Conservation (phyloP, 208 protist genomes). For the Leishmania braziliensis region DNA sequence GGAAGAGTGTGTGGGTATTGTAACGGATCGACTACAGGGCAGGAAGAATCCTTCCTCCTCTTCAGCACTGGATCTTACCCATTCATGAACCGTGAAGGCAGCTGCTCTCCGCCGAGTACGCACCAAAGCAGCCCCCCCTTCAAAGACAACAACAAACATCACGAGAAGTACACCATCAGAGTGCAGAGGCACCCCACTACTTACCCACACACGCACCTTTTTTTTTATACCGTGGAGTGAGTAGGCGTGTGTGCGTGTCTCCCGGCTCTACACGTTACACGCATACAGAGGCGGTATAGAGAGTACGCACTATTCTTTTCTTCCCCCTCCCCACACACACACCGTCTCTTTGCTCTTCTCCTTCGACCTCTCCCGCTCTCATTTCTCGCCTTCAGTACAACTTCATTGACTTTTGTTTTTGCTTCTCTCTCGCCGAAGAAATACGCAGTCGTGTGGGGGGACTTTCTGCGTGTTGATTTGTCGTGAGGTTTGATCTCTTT, state of each 20-base stretch:
- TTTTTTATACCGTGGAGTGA: slow-evolving; percentile 3
- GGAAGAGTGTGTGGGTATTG: not conserved
- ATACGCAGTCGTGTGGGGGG: not conserved
- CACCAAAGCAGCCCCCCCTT: not conserved
- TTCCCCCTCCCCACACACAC: not conserved
- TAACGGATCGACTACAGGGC: not conserved
- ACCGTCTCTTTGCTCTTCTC: not conserved
- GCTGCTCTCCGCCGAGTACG: not conserved
- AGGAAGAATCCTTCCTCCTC: not conserved
- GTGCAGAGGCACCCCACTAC: not conserved
- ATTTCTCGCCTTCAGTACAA: not conserved
- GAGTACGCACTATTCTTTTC: not conserved
- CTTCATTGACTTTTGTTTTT: not conserved
- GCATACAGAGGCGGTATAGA: not conserved
- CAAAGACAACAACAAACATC: not conserved
- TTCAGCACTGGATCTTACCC: not conserved
- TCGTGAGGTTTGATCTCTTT: not conserved
- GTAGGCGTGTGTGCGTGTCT: not conserved
- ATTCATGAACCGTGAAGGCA: not conserved
- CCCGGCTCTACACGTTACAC: not conserved
- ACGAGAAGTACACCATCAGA: not conserved
- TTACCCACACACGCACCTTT: slow-evolving; percentile 1
- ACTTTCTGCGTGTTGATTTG: not conserved
- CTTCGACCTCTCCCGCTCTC: not conserved
- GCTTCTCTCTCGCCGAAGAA: not conserved